These are phyloP conservation scores for Eutrema yunnanense DNA, from an alignment of 345 rosid species.

Conservation along the genomic window DNA sequence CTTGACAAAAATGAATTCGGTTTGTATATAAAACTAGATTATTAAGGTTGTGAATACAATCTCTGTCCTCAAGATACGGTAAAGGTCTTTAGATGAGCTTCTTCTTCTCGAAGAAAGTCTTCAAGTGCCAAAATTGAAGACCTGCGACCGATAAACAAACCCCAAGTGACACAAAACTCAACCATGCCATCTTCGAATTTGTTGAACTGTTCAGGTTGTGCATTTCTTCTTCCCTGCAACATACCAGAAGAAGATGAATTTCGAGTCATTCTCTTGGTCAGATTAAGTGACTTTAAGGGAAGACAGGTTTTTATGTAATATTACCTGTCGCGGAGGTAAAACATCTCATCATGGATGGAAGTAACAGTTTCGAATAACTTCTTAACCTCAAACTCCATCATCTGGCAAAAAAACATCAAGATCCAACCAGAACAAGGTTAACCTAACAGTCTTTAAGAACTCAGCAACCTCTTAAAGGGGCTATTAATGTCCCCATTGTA, in stretches of 20 bases:
- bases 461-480: not conserved
- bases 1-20: not conserved
- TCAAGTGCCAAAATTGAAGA: slow-evolving; percentile 79
- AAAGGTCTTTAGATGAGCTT: slow-evolving; percentile 49
- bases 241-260: not conserved
- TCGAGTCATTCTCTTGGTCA: not conserved
- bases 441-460: not conserved
- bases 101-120: slow-evolving; percentile 81
- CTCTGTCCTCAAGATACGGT: not conserved
- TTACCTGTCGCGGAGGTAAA: slow-evolving; percentile 82
- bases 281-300: not conserved
- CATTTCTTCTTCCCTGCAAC: slow-evolving; percentile 79
- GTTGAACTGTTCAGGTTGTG: slow-evolving; percentile 62
- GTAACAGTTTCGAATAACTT: slow-evolving; percentile 58
- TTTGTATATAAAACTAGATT: not conserved
- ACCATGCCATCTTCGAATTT: slow-evolving; percentile 55
- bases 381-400: slow-evolving; percentile 78
- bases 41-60: not conserved
- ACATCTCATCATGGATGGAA: slow-evolving; percentile 80
- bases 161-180: slow-evolving; percentile 52
- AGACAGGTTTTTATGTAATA: not conserved
- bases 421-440: slow-evolving; percentile 1
- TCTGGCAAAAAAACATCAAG: slow-evolving; percentile 38
- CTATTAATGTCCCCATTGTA: not conserved
- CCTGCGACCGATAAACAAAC: slow-evolving; percentile 73